Conservation (phyloP, 73 alveolate genomes). For the Stentor coeruleus region DNA sequence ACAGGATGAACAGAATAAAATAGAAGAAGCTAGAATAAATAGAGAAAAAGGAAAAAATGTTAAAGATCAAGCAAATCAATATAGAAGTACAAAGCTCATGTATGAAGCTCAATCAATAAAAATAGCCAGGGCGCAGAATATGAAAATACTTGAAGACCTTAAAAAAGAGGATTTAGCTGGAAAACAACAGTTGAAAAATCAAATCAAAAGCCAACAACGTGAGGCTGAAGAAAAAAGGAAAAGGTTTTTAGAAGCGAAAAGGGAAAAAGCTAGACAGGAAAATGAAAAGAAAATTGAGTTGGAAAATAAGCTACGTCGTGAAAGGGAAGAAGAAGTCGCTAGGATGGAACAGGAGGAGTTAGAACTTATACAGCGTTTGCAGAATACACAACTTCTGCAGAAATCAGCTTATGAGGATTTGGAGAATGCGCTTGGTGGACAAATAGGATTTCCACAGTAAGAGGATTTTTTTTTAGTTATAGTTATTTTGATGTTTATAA, state of each 20-base stretch:
- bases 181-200: background rate
- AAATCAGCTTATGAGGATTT: slow-evolving; percentile 42
- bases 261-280: background rate
- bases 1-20: background rate
- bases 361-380: slow-evolving; percentile 50
- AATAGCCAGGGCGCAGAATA: background rate
- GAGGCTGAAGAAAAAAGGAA: slow-evolving; percentile 25
- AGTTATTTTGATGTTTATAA: too few relatives aligned
- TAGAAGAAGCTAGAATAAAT: background rate
- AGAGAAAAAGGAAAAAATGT: background rate
- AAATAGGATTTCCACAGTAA: too few relatives aligned
- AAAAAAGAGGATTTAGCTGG: background rate
- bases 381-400: slow-evolving; percentile 47
- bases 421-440: slow-evolving; percentile 53
- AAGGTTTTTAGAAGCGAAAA: background rate
- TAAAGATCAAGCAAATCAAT: background rate
- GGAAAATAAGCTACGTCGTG: background rate
- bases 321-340: slow-evolving; percentile 24
- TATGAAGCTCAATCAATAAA: slow-evolving; percentile 23
- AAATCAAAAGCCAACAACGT: background rate
- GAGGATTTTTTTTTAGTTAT: too few relatives aligned
- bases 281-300: slow-evolving; percentile 22
- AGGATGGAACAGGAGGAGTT: slow-evolving; percentile 57
- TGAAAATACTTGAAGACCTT: background rate
- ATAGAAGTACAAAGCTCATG: background rate